phyloP scores from a whole-genome alignment of 2,329 filamentous ascomycete species.

The Curvularia lunata region DNA sequence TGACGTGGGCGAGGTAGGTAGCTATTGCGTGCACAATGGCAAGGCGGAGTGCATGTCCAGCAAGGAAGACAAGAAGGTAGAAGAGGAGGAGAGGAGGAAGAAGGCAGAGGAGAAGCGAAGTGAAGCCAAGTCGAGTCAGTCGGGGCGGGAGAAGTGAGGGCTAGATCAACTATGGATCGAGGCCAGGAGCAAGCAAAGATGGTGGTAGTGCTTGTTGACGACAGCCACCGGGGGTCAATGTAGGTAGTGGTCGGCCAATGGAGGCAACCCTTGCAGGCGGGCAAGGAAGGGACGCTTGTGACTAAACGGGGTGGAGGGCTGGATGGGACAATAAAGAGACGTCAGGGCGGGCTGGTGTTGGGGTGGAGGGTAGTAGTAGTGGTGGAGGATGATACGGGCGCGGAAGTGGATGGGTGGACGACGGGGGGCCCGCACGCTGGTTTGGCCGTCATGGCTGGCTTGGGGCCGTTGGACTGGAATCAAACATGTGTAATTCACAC shows the following conservation, averaged over 20 bases:
- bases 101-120: constrained; percentile 13
- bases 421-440: constrained; percentile 33
- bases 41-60: constrained; percentile 31
- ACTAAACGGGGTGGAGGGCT: constrained; percentile 16
- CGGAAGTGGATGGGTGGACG: constrained; percentile 29
- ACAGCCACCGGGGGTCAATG: constrained; percentile 25
- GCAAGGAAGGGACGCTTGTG: constrained; percentile 25
- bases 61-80: not conserved
- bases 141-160: not conserved
- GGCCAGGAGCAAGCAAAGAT: constrained; percentile 42
- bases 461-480: constrained; percentile 49
- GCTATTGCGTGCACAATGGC: constrained; percentile 26
- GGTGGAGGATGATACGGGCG: not conserved
- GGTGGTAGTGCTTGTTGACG: constrained; percentile 35
- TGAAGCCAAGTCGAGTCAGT: too few relatives aligned
- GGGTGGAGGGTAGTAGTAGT: constrained; percentile 15
- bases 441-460: constrained; percentile 47
- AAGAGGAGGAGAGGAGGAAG: not conserved
- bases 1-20: constrained; percentile 13
- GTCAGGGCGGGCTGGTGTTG: constrained; percentile 21
- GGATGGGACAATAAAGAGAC: constrained; percentile 29
- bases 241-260: constrained; percentile 39
- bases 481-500: constrained; percentile 49
- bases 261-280: constrained; percentile 38
- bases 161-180: constrained; percentile 6